Evolutionary conservation across 2,329 filamentous ascomycete genomes (phyloP), one percentile per base, ranked within the genome.

Genomic region (Colletotrichum godetiae): DNA sequence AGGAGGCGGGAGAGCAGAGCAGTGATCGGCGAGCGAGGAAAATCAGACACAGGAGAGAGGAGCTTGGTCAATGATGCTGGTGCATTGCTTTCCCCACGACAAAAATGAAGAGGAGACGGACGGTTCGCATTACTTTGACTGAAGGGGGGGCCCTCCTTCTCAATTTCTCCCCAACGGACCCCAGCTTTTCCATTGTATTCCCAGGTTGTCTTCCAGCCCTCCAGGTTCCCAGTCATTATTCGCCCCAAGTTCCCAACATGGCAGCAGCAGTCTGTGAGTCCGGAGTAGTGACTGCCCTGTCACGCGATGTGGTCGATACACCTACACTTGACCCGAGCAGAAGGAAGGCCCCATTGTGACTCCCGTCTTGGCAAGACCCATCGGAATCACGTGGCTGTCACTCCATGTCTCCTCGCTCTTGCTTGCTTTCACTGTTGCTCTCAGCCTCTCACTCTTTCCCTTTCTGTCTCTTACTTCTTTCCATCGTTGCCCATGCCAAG

Each of bases 281-380:
- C 42, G 15, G 3, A 35, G 42, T 49, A 19, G 19, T 49, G 37
- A 60, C 58, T 61, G 33, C 22, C 19, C 33, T 65, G 52, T 19
- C 46, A 22, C 11, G 60, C 5, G n/a, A 53, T 19, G 1, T 63
- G 27, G 11, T 33, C 42, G 11, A 33, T n/a, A n/a, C n/a, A n/a
- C 15, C 49, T 42, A 49, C 19, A 49, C 42, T 49, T 37, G 64
- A 68, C 69, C 69, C 64, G 52, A 53, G 27, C 22, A 68, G 52
- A 57, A 58, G 58, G 69, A 55, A 68, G 24, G 52, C 35, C 58
- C 64, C 69, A 62, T 49, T 27, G 29, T 29, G 42, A 27, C 37
- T 72, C 69, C 69, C 64, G 69, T 68, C 69, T 73, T 70, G 66
- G 70, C 70, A 52, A 53, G 60, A 22, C 58, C 59, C 15, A 55